Evolutionary conservation across 148 eudicot species (phyloP), one percentile per base, ranked within the genome.

Genomic region (Rhododendron vialii): DNA sequence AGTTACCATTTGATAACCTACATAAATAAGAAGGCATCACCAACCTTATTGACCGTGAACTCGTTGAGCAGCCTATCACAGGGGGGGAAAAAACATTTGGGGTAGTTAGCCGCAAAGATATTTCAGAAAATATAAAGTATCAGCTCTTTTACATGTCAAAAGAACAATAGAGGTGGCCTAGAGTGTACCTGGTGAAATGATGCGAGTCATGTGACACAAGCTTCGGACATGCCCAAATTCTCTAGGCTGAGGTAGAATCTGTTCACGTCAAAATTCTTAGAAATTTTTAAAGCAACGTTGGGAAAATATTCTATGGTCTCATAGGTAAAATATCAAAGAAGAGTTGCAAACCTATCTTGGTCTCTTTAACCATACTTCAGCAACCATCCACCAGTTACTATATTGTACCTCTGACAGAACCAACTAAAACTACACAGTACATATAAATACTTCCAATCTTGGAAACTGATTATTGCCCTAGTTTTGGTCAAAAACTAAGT

Each of bases 31-130:
- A 43, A 82, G 13, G 47, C 24, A 86, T 65, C 55, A 78, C 90
- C 86, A 51, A 91, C 93, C 92, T 91, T 81, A 81, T 35, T 78
- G 90, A 87, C 86, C 83, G 55, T 75, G 63, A 80, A 71, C 74
- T 84, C 65, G 63, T 53, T 5, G 89, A 36, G 48, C 65, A 65
- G 33, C 93, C 93, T 91, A 88, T 84, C 51, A 82, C n/a, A 81
- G 63, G 8, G 41, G 50, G 50, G 0, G 17, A 55, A 22, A 8
- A 45, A 80, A 12, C 65, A 48, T 48, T 80, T 15, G 45, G 28
- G 67, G 61, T 30, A 76, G 69, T 84, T 84, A 83, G 30, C 83
- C 47, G 10, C 38, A 53, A 71, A 26, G 6, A 73, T 43, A 43
- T 2, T 17, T 20, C 28, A 85, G 11, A 57, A 43, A 67, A 85